These are phyloP conservation scores for Lumnitzera littorea DNA, from an alignment of 345 rosid genomes.

Conservation along the genomic window DNA sequence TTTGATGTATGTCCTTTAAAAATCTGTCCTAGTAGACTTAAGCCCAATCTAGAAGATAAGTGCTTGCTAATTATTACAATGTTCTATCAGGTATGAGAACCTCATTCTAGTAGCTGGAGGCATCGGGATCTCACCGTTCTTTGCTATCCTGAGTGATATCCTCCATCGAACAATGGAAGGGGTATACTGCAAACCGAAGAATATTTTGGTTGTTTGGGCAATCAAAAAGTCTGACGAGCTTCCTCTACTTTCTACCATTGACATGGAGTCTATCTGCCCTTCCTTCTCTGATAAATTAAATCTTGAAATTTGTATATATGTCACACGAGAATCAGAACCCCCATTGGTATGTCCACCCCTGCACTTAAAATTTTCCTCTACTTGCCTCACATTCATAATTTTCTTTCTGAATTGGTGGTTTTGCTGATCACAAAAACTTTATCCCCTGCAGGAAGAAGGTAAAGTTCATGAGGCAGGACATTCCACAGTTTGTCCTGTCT, in stretches of 20 bases:
- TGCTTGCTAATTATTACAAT: not conserved
- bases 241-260: conserved; percentile 53
- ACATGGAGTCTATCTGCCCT: conserved; percentile 58
- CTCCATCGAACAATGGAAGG: conserved; percentile 59
- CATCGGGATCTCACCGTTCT: conserved; percentile 82
- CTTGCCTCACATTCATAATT: not conserved
- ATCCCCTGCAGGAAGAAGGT: conserved; percentile 70
- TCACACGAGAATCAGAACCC: conserved; percentile 72
- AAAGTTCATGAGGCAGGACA: conserved; percentile 11
- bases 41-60: not conserved
- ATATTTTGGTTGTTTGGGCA: conserved; percentile 73
- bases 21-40: not conserved
- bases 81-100: conserved; percentile 60
- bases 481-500: conserved; percentile 25
- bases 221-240: conserved; percentile 71
- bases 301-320: conserved; percentile 46
- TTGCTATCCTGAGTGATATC: conserved; percentile 77
- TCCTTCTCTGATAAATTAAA: conserved; percentile 39
- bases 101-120: conserved; percentile 89
- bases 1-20: conserved; percentile 34
- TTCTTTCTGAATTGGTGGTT: not conserved
- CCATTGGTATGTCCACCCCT: conserved; percentile 32
- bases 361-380: not conserved
- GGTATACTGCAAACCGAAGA: conserved; percentile 59
- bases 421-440: not conserved